phyloP scores from a whole-genome alignment of 352 stramenopile genomes.

The Phytopythium oedochilum region DNA sequence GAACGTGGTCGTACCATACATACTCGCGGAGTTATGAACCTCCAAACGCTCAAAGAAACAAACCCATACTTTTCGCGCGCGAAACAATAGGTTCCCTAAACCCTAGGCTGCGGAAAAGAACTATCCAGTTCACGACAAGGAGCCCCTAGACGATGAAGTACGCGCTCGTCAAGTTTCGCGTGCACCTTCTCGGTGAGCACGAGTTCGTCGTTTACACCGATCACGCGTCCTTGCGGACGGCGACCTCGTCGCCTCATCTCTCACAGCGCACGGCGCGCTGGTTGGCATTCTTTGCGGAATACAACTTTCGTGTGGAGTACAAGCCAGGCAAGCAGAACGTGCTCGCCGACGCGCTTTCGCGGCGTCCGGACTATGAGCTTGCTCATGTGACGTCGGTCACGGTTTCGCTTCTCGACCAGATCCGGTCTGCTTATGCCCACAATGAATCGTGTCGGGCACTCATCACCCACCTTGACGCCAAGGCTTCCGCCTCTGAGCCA shows the following conservation, averaged over 20 bases:
- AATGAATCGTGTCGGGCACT: background rate
- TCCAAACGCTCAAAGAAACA: too few relatives aligned
- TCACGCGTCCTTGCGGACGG: slow-evolving; percentile 10
- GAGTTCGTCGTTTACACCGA: slow-evolving; percentile 19
- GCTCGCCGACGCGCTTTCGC: slow-evolving; percentile 18
- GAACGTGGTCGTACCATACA: too few relatives aligned
- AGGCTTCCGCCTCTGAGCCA: too few relatives aligned
- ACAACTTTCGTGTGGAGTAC: slow-evolving; percentile 21
- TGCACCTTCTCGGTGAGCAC: slow-evolving; percentile 16
- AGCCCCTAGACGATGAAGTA: slow-evolving; percentile 20
- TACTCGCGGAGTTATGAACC: too few relatives aligned
- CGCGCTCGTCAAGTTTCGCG: slow-evolving; percentile 19
- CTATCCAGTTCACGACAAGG: slow-evolving; percentile 20
- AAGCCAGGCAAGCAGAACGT: slow-evolving; percentile 10
- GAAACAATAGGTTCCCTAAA: too few relatives aligned
- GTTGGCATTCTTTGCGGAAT: slow-evolving; percentile 21
- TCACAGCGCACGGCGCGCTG: slow-evolving; percentile 18
- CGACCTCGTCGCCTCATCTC: slow-evolving; percentile 3
- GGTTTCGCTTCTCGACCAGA: background rate
- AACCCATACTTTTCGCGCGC: too few relatives aligned
- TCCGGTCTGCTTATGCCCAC: background rate
- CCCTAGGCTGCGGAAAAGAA: slow-evolving; percentile 14
- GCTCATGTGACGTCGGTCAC: too few relatives aligned
- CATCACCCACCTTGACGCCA: background rate
- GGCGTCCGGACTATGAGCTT: slow-evolving; percentile 9